Base-by-base conservation (phyloP, 768 basidiomycete species). In the Nevesoporus exiguus region DNA sequence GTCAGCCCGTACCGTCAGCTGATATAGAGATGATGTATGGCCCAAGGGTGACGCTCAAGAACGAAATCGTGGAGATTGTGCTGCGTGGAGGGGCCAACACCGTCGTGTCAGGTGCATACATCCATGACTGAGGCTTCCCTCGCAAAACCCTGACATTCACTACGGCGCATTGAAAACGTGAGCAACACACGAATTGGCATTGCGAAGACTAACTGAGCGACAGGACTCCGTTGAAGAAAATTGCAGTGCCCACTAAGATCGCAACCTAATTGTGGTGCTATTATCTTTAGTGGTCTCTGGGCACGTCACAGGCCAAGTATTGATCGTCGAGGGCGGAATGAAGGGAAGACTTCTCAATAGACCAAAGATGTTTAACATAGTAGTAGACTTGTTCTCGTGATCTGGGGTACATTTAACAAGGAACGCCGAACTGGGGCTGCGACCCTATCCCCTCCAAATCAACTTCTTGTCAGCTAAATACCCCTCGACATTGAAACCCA, bases 101-200 rank as follows among this genome's bases (percentile, higher is more conserved):
- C n/a, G n/a, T n/a, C n/a, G n/a, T n/a, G n/a, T n/a, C n/a, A n/a
- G n/a, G n/a, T n/a, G n/a, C n/a, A n/a, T n/a, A n/a, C n/a, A n/a
- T n/a, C n/a, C n/a, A n/a, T n/a, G n/a, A n/a, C n/a, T n/a, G n/a
- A n/a, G n/a, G n/a, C n/a, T n/a, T n/a, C n/a, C n/a, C n/a, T n/a
- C n/a, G n/a, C n/a, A n/a, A 30, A 82, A 63, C 2, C 80, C 80
- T 0, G 57, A 69, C 9, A 71, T 82, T 13, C 71, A 80, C 2
- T 81, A 86, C 61, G 76, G 73, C 6, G 82, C 84, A 7, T 67
- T 89, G 7, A 85, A 86, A 34, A 86, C 85, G 86, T 88, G 64
- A 56, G 81, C 64, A 2, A 14, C n/a, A 44, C 9, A 7, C 3
- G 4, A 40, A 10, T 19, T 9, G 22, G 21, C 31, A 14, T 19